Base-by-base conservation (phyloP, 2,329 filamentous ascomycete species). In the Colletotrichum sansevieriae region DNA sequence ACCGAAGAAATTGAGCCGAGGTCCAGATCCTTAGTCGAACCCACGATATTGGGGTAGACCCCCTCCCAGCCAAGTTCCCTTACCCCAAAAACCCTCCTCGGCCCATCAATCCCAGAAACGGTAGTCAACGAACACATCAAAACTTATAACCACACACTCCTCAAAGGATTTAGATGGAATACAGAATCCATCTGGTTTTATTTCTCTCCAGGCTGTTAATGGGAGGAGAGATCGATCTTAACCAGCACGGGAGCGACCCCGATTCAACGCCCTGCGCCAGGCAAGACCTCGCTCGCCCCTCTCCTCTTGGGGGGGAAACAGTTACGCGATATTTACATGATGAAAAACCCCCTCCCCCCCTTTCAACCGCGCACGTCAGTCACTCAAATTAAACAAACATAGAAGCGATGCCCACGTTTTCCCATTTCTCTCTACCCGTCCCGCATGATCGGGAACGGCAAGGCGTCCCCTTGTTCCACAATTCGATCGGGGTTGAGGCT, bases 311-410 rank as follows among this genome's bases (percentile, higher is more conserved):
- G 44, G 62, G 4, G 46, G 51, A 63, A 67, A 51, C 64, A 22
- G 43, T 67, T 67, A 67, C 64, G 64, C 51, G 64, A 67, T 67
- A 57, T 68, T 68, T 68, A 60, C 65, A 60, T 68, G 62, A 68
- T 68, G 65, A 60, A 68, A 68, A 68, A 41, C 7, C 25, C 25
- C 64, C 47, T 52, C 60, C 41, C 39, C 55, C n/a, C 22, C 22
- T 22, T 22, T 22, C 22, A 22, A 22, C 22, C 2, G 18, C 39
- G 51, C 51, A 55, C 39, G 41, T 51, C 2, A 18, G 18, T 18
- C 18, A 18, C 18, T 18, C 18, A 18, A 18, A 18, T 18, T 18
- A 18, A 18, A 18, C 52, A 65, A 41, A 25, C 9, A 1, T n/a
- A 15, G 3, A 56, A 11, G 13, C 18, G 22, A 54, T 35, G 44